A percentile compares a stretch with the other conserved stretches of the same genome.
Conservation (phyloP, 176 grass and related monocot genomes). For the Aegilops tauschii region DNA sequence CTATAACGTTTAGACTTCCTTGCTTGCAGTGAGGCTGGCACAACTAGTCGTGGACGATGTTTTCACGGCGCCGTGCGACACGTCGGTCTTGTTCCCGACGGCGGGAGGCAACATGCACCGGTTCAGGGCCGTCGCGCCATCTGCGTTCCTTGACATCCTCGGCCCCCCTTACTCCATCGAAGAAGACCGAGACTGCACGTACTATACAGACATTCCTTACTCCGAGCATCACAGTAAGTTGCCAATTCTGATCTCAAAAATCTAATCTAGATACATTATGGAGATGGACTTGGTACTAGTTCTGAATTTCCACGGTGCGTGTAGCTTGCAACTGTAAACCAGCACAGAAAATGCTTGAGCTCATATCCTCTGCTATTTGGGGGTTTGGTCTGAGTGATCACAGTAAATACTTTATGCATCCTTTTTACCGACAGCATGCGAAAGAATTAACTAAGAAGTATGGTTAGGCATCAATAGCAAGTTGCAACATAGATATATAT, state of each 20-base stretch:
- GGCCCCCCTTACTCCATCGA: slow-evolving; percentile 77
- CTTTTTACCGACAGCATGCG: neutral
- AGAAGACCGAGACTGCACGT: slow-evolving; percentile 80
- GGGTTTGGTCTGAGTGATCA: neutral
- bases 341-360: neutral
- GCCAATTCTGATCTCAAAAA: neutral
- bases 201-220: slow-evolving; percentile 58
- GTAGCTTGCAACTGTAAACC: neutral
- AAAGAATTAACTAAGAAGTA: neutral
- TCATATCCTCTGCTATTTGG: neutral
- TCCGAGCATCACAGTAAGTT: slow-evolving; percentile 47
- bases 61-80: slow-evolving; percentile 65
- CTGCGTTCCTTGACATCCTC: slow-evolving; percentile 69
- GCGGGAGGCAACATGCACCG: slow-evolving; percentile 87
- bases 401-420: neutral
- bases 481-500: neutral
- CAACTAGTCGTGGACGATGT: slow-evolving; percentile 61
- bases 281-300: neutral
- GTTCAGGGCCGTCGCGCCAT: slow-evolving; percentile 52
- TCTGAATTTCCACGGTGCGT: neutral
- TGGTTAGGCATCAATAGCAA: neutral
- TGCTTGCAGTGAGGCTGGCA: slow-evolving; percentile 57
- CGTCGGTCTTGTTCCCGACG: slow-evolving; percentile 73
- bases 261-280: neutral
- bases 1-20: neutral